Evolutionary conservation across 2,329 filamentous ascomycete genomes (phyloP).

Genomic region (Gnomoniopsis sp.): DNA sequence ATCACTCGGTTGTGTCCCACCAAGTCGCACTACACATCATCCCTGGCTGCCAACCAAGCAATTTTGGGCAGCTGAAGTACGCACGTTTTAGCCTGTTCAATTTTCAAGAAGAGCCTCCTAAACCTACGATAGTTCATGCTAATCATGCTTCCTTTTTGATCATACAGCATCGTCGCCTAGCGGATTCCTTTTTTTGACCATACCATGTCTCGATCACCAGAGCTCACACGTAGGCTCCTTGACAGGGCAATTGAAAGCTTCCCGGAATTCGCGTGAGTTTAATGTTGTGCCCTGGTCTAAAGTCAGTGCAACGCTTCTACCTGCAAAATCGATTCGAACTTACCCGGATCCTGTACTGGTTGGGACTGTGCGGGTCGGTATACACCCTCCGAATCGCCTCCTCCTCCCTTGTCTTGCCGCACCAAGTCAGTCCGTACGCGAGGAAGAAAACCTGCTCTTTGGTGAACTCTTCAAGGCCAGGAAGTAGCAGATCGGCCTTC

Average conservation of each 20-base stretch:
- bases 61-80: not conserved
- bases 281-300: conserved; percentile 45
- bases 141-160: no score
- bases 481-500: conserved; percentile 51
- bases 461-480: conserved; percentile 58
- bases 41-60: not conserved
- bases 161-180: no score
- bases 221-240: conserved; percentile 68
- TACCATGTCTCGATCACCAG: conserved; percentile 46
- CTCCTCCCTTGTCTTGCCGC: conserved; percentile 59
- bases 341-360: conserved; percentile 57
- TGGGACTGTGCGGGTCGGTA: conserved; percentile 63
- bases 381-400: conserved; percentile 55
- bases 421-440: conserved; percentile 63
- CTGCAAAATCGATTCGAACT: not conserved
- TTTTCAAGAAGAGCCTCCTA: not conserved
- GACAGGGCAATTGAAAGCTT: conserved; percentile 62
- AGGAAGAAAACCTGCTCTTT: conserved; percentile 71
- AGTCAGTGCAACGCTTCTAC: not conserved
- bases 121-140: not conserved
- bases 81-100: not conserved
- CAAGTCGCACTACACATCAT: not conserved
- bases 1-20: not conserved
- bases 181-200: not conserved
- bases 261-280: conserved; percentile 64